Evolutionary conservation across 1,284 basidiomycete species (phyloP), one percentile per base, ranked within the genome.

Genomic region (Cystobasidium sp.): DNA sequence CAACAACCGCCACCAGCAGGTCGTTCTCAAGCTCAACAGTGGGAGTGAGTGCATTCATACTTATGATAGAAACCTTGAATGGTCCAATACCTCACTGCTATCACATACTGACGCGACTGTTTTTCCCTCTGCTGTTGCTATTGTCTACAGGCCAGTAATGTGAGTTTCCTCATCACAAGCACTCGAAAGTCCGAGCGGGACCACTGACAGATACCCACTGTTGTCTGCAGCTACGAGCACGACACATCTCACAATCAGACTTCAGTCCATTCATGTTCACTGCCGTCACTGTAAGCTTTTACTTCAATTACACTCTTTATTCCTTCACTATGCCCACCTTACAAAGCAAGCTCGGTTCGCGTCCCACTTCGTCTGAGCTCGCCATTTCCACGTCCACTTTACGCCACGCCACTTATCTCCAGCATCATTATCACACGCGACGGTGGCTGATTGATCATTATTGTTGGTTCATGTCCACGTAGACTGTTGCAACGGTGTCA

Each of bases 401-500:
- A 58, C 63, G 10, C 46, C 46, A 20, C 18, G 63, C 59, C 10
- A 41, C 22, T n/a, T 24, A 10, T 46, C 63, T 16, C 43, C 10
- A 1, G 46, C 43, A 44, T n/a, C 43, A 44, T n/a, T n/a, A 51
- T 64, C 31, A 24, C 24, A 51, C 65, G 20, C 41, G 31, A 49
- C 56, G 7, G 46, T 52, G 64, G 49, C 64, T 55, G 64, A 67
- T n/a, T 31, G 43, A 55, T 59, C 22, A 59, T 39, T n/a, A 22
- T 39, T 31, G 44, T 37, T 9, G 22, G 24, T 12, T 31, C 43
- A 12, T 51, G 5, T 49, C 37, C 49, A 16, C 22, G n/a, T 62
- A 73, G 70, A 73, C 70, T 14, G 70, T 66, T 2, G 70, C 70
- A 5, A 73, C 70, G 14, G 70, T 73, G 1, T 73, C 70, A 14